Evolutionary conservation across 2,329 filamentous ascomycete genomes (phyloP), one percentile per base, ranked within the genome.

Genomic region (Diaporthe vaccinii): DNA sequence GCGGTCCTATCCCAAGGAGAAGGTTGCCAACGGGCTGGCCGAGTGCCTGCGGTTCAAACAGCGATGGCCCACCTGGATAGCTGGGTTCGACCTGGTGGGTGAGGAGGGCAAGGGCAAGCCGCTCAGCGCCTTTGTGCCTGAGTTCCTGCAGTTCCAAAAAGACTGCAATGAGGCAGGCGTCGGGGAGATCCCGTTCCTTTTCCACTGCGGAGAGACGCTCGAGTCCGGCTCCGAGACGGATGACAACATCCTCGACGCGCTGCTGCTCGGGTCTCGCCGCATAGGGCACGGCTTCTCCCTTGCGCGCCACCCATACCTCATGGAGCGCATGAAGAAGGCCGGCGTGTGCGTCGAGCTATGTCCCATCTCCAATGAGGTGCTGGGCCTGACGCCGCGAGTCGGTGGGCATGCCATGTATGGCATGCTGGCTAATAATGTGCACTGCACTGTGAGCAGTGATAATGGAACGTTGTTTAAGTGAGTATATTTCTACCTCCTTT

Each of bases 231-330:
- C 87, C 34, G 89, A 91, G 7, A 87, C 88, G 1, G 91, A 95
- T 77, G 91, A 89, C 25, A 95, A 95, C 80, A 84, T 95, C 0
- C 86, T 92, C 68, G 93, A 94, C 77, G 92, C 93, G 5, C 87
- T 94, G 2, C 83, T 93, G 1, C 86, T 95, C 3, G 87, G 89
- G 20, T 87, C 92, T 2, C 93, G 91, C 83, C 91, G 93, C 20
- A 93, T 95, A 69, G 93, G 93, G 0, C 93, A 95, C 79, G 93
- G 93, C 1, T 95, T 93, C 78, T 91, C 93, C 0, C 84, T 95
- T 5, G 86, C 92, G 20, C 89, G 91, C 74, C 93, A 95, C 80
- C 91, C 91, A 0, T 84, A 89, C 51, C 84, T 95, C n/a, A 90
- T 94, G 83, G 85, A 91, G 77, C 84, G 88, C 68, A 93, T 94